phyloP scores from a whole-genome alignment of 768 basidiomycete genomes.

The Candolleomyces aberdarensis region DNA sequence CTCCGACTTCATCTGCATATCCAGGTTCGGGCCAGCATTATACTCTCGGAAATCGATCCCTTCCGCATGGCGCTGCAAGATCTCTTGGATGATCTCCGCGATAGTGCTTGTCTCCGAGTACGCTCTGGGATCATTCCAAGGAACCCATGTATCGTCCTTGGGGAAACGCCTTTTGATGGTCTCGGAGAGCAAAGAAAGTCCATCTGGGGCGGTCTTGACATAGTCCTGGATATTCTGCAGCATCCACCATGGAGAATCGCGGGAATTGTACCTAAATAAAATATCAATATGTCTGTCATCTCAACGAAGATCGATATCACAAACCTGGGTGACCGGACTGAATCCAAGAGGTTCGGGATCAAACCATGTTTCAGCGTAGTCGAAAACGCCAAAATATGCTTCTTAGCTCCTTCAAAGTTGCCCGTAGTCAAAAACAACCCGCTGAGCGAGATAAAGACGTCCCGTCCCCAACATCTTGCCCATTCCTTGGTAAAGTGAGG shows the following conservation, averaged over 20 bases:
- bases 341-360: slow-evolving; percentile 95
- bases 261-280: slow-evolving; percentile 79
- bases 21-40: slow-evolving; percentile 95
- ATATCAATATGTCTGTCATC: too few relatives aligned
- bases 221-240: slow-evolving; percentile 98
- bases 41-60: slow-evolving; percentile 95
- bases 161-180: slow-evolving; percentile 92
- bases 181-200: slow-evolving; percentile 75
- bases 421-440: slow-evolving; percentile 95
- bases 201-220: slow-evolving; percentile 77
- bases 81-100: slow-evolving; percentile 96
- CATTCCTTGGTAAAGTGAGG: slow-evolving; percentile 92
- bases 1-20: slow-evolving; percentile 90
- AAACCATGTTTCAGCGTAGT: slow-evolving; percentile 93
- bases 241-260: slow-evolving; percentile 99
- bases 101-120: slow-evolving; percentile 80
- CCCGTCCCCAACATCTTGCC: slow-evolving; percentile 97
- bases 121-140: slow-evolving; percentile 84
- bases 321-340: slow-evolving; percentile 77
- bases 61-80: slow-evolving; percentile 87
- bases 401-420: slow-evolving; percentile 78
- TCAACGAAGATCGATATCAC: slow-evolving; percentile 10
- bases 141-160: slow-evolving; percentile 87
- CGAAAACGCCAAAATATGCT: slow-evolving; percentile 90
- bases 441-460: slow-evolving; percentile 89